phyloP scores from a whole-genome alignment of 176 grass and related monocot genomes.

The Dactylis glomerata region DNA sequence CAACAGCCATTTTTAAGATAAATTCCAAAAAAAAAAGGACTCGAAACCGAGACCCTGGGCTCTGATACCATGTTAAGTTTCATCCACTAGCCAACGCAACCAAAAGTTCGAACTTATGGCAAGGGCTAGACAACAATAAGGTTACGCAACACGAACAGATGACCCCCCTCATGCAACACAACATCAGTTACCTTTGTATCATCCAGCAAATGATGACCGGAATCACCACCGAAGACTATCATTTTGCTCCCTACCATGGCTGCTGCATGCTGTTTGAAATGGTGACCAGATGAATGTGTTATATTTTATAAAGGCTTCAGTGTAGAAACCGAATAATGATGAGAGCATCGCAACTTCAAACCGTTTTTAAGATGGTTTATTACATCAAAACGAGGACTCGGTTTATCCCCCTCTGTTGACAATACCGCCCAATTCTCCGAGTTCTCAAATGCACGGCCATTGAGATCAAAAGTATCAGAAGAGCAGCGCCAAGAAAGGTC shows the following conservation, averaged over 20 bases:
- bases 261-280: slow-evolving; percentile 80
- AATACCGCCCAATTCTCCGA: slow-evolving; percentile 79
- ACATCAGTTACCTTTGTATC: slow-evolving; percentile 70
- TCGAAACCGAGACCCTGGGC: no score
- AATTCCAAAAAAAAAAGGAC: no score
- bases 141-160: neutral
- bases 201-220: slow-evolving; percentile 68
- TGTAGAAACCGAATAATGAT: neutral
- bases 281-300: slow-evolving; percentile 12
- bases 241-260: slow-evolving; percentile 93
- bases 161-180: neutral
- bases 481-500: slow-evolving; percentile 60
- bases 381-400: slow-evolving; percentile 84
- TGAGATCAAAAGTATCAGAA: slow-evolving; percentile 59
- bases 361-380: slow-evolving; percentile 8
- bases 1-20: no score
- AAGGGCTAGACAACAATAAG: no score
- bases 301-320: slow-evolving; percentile 27
- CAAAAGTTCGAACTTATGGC: no score
- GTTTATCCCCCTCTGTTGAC: slow-evolving; percentile 73
- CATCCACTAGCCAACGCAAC: no score
- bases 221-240: slow-evolving; percentile 86
- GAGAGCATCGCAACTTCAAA: neutral
- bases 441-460: slow-evolving; percentile 54
- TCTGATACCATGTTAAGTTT: no score